These are phyloP conservation scores for Neospora caninum DNA, from an alignment of 169 alveolate species.

Conservation along the genomic window DNA sequence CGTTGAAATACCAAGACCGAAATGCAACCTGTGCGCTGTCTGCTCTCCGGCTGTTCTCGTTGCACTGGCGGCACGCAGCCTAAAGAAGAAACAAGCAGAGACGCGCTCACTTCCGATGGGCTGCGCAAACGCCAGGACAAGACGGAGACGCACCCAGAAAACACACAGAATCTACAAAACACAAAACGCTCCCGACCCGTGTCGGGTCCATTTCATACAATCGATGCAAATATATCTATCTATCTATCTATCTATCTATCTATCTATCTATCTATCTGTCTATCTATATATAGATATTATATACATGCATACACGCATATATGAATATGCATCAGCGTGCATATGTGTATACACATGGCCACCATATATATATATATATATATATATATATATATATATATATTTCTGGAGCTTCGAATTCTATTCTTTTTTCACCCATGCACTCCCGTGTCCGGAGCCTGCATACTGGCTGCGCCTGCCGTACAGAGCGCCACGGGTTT, in stretches of 20 bases:
- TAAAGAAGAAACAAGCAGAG: neutral
- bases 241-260: neutral
- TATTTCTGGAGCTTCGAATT: neutral
- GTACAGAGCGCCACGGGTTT: no score
- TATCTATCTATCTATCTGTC: neutral
- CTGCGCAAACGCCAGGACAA: neutral
- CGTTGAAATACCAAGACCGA: slow-evolving; percentile 79
- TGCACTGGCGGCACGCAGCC: slow-evolving; percentile 80
- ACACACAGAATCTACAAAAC: neutral
- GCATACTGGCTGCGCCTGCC: no score
- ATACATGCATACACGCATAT: neutral
- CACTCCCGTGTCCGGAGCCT: no score
- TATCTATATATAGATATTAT: neutral
- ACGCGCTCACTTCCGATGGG: neutral
- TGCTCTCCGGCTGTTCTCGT: slow-evolving; percentile 79
- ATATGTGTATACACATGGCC: neutral
- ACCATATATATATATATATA: neutral
- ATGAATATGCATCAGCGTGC: neutral
- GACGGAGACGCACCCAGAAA: neutral
- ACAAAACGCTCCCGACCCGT: neutral
- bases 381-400: neutral
- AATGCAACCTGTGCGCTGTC: slow-evolving; percentile 82
- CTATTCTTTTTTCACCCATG: no score
- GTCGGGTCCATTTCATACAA: neutral
- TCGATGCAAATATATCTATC: neutral